Evolutionary conservation across 768 basidiomycete genomes (phyloP).

Genomic region (Leccinum boreale): DNA sequence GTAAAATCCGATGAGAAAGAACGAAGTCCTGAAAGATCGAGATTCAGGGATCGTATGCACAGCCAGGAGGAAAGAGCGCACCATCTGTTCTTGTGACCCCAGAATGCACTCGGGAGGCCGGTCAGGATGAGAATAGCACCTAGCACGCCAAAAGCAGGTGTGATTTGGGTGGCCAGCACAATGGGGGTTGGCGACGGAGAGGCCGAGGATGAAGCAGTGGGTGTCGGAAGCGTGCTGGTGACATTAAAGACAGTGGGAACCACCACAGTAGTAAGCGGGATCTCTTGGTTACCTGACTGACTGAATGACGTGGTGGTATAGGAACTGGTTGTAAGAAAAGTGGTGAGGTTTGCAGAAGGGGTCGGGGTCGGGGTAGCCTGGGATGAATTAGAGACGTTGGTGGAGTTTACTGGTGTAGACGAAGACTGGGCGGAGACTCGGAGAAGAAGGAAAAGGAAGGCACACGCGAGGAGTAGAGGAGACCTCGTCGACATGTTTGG

Average conservation of each 20-base stretch:
- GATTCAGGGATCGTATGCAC: slow-evolving; percentile 3
- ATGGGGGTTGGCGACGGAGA: slow-evolving; percentile 34
- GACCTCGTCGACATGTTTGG: slow-evolving; percentile 12
- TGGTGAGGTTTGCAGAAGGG: slow-evolving; percentile 37
- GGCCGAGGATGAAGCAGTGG: slow-evolving; percentile 45
- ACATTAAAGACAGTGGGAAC: slow-evolving; percentile 63
- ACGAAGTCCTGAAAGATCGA: slow-evolving; percentile 66
- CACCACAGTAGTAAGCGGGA: slow-evolving; percentile 51
- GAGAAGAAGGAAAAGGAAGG: slow-evolving; percentile 21
- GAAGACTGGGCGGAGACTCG: slow-evolving; percentile 39
- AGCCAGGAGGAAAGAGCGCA: slow-evolving; percentile 31
- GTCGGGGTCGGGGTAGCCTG: neutral
- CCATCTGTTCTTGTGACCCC: slow-evolving; percentile 97
- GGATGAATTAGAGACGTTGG: slow-evolving; percentile 11
- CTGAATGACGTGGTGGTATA: slow-evolving; percentile 47
- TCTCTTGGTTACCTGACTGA: slow-evolving; percentile 45
- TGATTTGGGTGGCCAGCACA: slow-evolving; percentile 60
- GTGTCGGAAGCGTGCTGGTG: slow-evolving; percentile 50
- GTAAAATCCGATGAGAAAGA: slow-evolving; percentile 93
- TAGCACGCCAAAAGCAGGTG: slow-evolving; percentile 86
- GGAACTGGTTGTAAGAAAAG: slow-evolving; percentile 54
- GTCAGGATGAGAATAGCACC: slow-evolving; percentile 87
- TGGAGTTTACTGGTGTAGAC: slow-evolving; percentile 19
- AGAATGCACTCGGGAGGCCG: slow-evolving; percentile 84
- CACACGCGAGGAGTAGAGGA: neutral